Conservation (phyloP, 306 rosid species). For the Cucumis cinereus region DNA sequence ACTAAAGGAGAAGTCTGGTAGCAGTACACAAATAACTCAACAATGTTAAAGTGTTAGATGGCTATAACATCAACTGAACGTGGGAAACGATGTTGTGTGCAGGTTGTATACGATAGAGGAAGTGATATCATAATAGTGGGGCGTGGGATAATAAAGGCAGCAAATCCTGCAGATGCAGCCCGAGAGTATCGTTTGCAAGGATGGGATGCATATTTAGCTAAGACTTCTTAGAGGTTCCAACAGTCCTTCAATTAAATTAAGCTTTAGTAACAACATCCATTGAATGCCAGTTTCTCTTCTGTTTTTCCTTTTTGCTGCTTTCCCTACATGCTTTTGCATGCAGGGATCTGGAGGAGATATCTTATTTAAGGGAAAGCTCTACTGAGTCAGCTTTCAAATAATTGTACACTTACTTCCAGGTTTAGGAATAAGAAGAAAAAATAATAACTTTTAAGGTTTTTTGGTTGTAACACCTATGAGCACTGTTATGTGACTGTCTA, state of each 20-base stretch:
- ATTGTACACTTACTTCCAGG: neutral
- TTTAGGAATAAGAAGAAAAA: neutral
- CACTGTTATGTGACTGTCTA: neutral
- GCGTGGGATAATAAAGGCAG: slow-evolving; percentile 77
- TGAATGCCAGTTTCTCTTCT: neutral
- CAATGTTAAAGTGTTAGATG: neutral
- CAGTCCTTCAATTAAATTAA: neutral
- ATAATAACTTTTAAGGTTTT: neutral
- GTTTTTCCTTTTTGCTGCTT: neutral
- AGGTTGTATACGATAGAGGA: slow-evolving; percentile 79
- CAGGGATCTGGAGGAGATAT: neutral
- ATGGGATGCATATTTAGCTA: slow-evolving; percentile 73
- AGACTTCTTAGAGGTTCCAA: slow-evolving; percentile 11
- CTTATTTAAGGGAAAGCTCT: neutral
- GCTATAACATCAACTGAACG: neutral
- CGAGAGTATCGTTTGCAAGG: slow-evolving; percentile 69
- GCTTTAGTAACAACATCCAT: neutral
- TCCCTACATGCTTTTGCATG: neutral
- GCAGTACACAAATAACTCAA: neutral
- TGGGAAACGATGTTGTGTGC: slow-evolving; percentile 14
- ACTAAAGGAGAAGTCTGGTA: no score
- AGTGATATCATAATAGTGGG: slow-evolving; percentile 85
- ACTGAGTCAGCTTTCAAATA: neutral
- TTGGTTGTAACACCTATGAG: neutral
- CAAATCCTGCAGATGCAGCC: slow-evolving; percentile 63